Percentiles rank a stretch among this genome's conserved stretches.
These are phyloP conservation scores for Zizania latifolia DNA, from an alignment of 176 grass and related monocot species.

Conservation along the genomic window DNA sequence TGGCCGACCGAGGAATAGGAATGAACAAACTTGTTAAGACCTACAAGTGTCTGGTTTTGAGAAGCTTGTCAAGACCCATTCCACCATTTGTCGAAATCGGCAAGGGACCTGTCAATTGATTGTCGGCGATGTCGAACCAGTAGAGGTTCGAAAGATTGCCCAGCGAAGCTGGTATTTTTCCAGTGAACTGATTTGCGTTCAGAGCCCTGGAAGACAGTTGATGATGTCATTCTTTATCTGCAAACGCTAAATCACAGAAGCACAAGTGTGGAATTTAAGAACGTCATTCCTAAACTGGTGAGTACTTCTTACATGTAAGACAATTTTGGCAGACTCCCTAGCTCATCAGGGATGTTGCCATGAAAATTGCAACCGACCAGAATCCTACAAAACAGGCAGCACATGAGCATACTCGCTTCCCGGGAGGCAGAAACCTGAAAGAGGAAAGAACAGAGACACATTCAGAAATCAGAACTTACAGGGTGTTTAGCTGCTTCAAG, in stretches of 20 bases:
- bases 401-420: not conserved
- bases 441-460: not conserved
- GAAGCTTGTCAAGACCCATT: conserved; percentile 74
- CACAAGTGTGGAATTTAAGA: not conserved
- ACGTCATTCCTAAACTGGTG: not conserved
- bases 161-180: conserved; percentile 69
- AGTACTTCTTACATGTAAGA: conserved; percentile 59
- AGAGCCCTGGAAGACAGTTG: conserved; percentile 55
- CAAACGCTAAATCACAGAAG: not conserved
- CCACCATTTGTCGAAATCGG: conserved; percentile 50
- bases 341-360: conserved; percentile 61
- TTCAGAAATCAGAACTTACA: conserved; percentile 43
- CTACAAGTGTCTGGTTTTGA: conserved; percentile 80
- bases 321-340: conserved; percentile 59
- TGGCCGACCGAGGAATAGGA: not conserved
- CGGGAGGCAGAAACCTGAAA: not conserved
- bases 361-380: conserved; percentile 73
- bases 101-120: conserved; percentile 61
- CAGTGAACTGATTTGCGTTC: conserved; percentile 75
- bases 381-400: conserved; percentile 48
- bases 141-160: conserved; percentile 85
- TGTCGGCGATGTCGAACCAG: conserved; percentile 84
- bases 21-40: conserved; percentile 19
- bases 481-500: conserved; percentile 65
- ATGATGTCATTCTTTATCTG: not conserved